These are phyloP conservation scores for Mallotus nudiflorus DNA, from an alignment of 345 rosid species.

Conservation along the genomic window DNA sequence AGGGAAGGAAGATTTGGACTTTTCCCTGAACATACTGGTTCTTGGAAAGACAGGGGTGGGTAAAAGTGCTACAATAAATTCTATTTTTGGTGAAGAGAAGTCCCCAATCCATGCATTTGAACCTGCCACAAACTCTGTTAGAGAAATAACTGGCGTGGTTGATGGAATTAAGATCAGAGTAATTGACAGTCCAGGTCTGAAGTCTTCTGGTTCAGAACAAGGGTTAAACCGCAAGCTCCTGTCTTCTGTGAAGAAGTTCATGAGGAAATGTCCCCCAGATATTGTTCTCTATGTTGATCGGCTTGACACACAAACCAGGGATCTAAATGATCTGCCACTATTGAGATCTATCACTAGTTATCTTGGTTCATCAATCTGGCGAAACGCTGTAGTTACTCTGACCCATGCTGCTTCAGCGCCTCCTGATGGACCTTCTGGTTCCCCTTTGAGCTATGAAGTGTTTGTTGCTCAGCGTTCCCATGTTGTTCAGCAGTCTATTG, in stretches of 20 bases:
- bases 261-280: slow-evolving; percentile 75
- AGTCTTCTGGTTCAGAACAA: slow-evolving; percentile 79
- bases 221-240: slow-evolving; percentile 60
- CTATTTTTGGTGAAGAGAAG: slow-evolving; percentile 78
- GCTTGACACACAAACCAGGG: slow-evolving; percentile 78
- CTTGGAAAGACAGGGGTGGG: slow-evolving; percentile 96
- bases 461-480: slow-evolving; percentile 93
- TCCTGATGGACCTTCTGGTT: slow-evolving; percentile 93
- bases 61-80: slow-evolving; percentile 89
- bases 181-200: slow-evolving; percentile 83
- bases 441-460: slow-evolving; percentile 81
- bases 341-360: slow-evolving; percentile 60
- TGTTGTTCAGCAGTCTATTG: slow-evolving; percentile 89
- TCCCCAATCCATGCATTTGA: slow-evolving; percentile 71
- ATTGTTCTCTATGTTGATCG: slow-evolving; percentile 87
- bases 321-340: slow-evolving; percentile 80
- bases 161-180: slow-evolving; percentile 68
- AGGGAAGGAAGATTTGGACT: slow-evolving; percentile 57
- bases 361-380: slow-evolving; percentile 87
- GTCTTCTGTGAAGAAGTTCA: slow-evolving; percentile 61
- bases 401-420: slow-evolving; percentile 98
- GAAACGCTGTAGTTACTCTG: slow-evolving; percentile 77
- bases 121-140: slow-evolving; percentile 65
- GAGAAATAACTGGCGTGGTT: slow-evolving; percentile 63
- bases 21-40: slow-evolving; percentile 76